Percentiles rank a stretch among this genome's conserved stretches.
These are phyloP conservation scores for Trametes sanguinea DNA, from an alignment of 768 basidiomycete genomes.

Conservation along the genomic window DNA sequence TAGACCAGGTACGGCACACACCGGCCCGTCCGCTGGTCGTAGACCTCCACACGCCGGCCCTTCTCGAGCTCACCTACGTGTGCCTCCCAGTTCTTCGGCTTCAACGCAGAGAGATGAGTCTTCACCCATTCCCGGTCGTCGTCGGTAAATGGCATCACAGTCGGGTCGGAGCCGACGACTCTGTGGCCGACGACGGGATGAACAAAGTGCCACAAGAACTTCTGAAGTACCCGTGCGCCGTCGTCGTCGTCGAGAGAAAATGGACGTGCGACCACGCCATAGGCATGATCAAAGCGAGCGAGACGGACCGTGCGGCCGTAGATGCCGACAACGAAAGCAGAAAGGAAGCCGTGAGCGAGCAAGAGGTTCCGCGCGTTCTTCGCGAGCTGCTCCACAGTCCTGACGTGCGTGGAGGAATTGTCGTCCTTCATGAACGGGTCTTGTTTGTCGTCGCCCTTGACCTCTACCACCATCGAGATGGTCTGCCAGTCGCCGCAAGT, in stretches of 20 bases:
- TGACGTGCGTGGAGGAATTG: neutral
- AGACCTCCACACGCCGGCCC: neutral
- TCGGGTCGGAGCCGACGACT: constrained; percentile 16
- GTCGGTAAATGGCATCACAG: neutral
- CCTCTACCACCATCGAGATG: constrained; percentile 7
- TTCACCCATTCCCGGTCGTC: neutral
- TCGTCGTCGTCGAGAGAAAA: no score
- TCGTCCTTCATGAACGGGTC: neutral
- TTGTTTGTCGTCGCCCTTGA: neutral
- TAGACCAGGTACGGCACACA: no score
- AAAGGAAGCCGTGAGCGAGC: constrained; percentile 11
- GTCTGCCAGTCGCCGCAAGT: neutral
- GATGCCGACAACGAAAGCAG: constrained; percentile 14
- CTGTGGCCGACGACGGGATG: neutral
- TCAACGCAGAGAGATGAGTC: neutral
- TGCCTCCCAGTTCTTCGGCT: neutral
- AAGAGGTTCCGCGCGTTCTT: constrained; percentile 15
- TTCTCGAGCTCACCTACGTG: neutral
- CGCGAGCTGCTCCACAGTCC: constrained; percentile 5
- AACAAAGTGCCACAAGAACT: no score
- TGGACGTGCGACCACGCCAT: no score
- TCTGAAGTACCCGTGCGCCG: no score
- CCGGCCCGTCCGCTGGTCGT: neutral
- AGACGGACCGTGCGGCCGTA: constrained; percentile 18
- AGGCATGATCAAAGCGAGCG: no score